Conservation (phyloP, 148 eudicot genomes). For the Talinum fruticosum region DNA sequence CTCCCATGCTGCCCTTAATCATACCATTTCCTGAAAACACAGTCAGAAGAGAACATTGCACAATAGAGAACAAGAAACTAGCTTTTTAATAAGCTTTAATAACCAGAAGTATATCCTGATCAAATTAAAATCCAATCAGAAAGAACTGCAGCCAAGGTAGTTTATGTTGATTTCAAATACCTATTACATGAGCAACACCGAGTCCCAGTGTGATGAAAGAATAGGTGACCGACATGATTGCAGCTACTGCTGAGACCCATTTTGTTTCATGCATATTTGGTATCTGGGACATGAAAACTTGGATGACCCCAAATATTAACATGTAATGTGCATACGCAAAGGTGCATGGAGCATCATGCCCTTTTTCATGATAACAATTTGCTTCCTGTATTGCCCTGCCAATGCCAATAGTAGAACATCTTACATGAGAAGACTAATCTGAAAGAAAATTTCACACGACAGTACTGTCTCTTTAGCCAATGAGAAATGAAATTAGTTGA, state of each 20-base stretch:
- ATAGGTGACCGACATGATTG: slow-evolving; percentile 79
- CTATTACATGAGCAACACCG: slow-evolving; percentile 61
- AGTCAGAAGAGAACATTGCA: not conserved
- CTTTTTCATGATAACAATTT: slow-evolving; percentile 72
- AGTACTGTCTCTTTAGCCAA: not conserved
- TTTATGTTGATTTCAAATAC: slow-evolving; percentile 28
- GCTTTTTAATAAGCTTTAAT: not conserved
- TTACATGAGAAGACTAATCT: slow-evolving; percentile 10
- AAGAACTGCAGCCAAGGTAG: not conserved
- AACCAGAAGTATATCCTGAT: not conserved
- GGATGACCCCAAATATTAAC: slow-evolving; percentile 63
- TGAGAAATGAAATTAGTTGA: not conserved
- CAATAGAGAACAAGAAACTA: not conserved
- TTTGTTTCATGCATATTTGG: slow-evolving; percentile 63
- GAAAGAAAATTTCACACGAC: not conserved
- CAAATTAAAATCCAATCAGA: not conserved
- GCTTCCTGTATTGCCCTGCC: slow-evolving; percentile 78
- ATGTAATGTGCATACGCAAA: slow-evolving; percentile 48
- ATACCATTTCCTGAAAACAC: slow-evolving; percentile 59
- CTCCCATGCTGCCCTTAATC: slow-evolving; percentile 65
- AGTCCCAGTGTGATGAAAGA: slow-evolving; percentile 68
- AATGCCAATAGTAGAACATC: not conserved
- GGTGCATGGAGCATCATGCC: slow-evolving; percentile 57
- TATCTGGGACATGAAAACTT: slow-evolving; percentile 69
- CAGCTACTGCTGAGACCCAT: slow-evolving; percentile 78